Evolutionary conservation across 106 monocot species (phyloP), one percentile per base, ranked within the genome.

Genomic region (Dioscorea alata): DNA sequence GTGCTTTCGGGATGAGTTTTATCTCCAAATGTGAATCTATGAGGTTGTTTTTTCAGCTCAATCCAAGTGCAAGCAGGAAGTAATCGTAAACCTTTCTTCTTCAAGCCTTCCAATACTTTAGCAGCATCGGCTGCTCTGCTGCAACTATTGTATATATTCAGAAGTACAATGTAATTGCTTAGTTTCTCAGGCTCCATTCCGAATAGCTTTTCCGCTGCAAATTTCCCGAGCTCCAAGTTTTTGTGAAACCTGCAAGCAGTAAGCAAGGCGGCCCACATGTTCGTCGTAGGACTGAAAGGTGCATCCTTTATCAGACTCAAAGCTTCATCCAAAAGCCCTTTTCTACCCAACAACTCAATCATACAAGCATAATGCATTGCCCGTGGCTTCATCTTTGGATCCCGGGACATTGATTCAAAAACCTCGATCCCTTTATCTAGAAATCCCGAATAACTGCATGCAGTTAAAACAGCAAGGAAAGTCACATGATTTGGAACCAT

Each of bases 181-280:
- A 87, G 48, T 63, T 97, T 97, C 59, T 73, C 70, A 42, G 97
- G 92, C 54, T 85, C 92, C 86, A 92, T 82, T 0, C 81, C 82
- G 63, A 69, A 84, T 59, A 97, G 86, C 61, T 80, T 83, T 66
- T 97, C 89, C 25, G 89, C 97, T 28, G 97, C 83, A 50, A 83
- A 78, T 59, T 76, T 83, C 17, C 84, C 92, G 7, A 97, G 84
- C 76, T 92, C 89, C 35, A 79, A n/a, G 42, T 92, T 87, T 64
- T 67, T 76, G 68, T 92, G 92, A 63, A 92, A 49, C 67, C 97
- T 80, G 70, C 89, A 92, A 65, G 97, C 97, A 31, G 86, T 97
- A 66, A 97, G 86, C 68, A 97, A 81, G 5, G 89, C 89, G 23
- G 84, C 97, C 97, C 97, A 92, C 92, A 92, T 97, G 65, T 97